phyloP scores from a whole-genome alignment of 2,329 filamentous ascomycete species.

The Graphilbum ipis-grandicollis region DNA sequence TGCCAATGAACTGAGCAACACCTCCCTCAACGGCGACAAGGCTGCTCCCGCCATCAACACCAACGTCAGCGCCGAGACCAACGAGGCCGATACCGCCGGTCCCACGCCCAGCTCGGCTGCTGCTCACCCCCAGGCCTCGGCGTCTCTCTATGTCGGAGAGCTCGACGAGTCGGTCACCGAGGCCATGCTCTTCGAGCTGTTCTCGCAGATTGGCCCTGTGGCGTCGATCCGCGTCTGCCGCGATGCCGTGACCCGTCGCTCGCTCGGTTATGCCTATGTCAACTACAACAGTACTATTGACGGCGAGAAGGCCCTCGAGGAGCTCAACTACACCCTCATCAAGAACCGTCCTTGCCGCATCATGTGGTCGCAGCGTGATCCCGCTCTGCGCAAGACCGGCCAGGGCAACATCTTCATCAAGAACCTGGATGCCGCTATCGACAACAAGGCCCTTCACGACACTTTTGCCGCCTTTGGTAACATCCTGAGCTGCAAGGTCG shows the following conservation, averaged over 20 bases:
- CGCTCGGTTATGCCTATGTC: constrained; percentile 97
- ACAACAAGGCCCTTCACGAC: constrained; percentile 99
- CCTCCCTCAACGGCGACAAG: constrained; percentile 51
- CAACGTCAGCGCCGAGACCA: constrained; percentile 37
- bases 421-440: constrained; percentile 95
- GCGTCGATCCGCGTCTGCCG: constrained; percentile 99
- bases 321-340: constrained; percentile 98
- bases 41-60: constrained; percentile 59
- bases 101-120: constrained; percentile 59
- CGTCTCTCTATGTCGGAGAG: constrained; percentile 97
- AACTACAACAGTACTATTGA: constrained; percentile 98
- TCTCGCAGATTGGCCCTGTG: constrained; percentile 97
- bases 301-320: constrained; percentile 95
- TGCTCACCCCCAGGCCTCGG: constrained; percentile 73
- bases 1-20: constrained; percentile 57
- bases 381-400: constrained; percentile 95
- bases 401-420: constrained; percentile 99
- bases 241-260: constrained; percentile 95
- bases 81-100: constrained; percentile 46
- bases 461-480: constrained; percentile 98
- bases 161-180: constrained; percentile 95
- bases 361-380: constrained; percentile 99
- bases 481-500: constrained; percentile 98
- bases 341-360: constrained; percentile 98
- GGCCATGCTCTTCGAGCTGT: constrained; percentile 99